Conservation (phyloP, 768 basidiomycete species). For the Xerocomellus intermedius region DNA sequence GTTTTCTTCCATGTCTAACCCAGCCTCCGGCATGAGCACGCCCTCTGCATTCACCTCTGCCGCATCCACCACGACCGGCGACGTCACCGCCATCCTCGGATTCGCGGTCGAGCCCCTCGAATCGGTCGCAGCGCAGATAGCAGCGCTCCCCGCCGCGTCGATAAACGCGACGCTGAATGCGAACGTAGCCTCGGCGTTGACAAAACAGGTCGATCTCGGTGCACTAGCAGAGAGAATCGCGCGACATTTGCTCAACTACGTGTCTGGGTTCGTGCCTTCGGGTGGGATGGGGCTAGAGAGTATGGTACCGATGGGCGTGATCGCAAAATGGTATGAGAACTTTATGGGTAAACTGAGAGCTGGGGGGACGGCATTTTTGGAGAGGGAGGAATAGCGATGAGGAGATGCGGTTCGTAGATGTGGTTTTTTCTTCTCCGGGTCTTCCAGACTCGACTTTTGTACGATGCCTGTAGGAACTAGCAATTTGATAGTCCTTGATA, state of each 20-base stretch:
- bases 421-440: neutral
- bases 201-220: conserved; percentile 11
- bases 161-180: conserved; percentile 25
- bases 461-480: neutral
- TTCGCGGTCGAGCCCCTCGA: conserved; percentile 75
- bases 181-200: conserved; percentile 10
- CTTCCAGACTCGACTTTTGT: neutral
- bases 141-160: conserved; percentile 37
- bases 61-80: conserved; percentile 35
- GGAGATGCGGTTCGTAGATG: neutral
- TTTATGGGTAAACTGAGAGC: conserved; percentile 59
- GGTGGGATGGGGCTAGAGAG: conserved; percentile 48
- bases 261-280: conserved; percentile 59
- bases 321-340: conserved; percentile 71
- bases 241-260: conserved; percentile 73
- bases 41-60: conserved; percentile 33
- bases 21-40: conserved; percentile 31
- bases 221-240: conserved; percentile 37
- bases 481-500: too few species aligned
- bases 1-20: conserved; percentile 40
- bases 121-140: conserved; percentile 58
- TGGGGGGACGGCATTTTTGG: conserved; percentile 63
- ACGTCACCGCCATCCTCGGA: conserved; percentile 74
- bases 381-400: conserved; percentile 28
- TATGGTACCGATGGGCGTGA: conserved; percentile 58